Evolutionary conservation across 2,329 filamentous ascomycete genomes (phyloP).

Genomic region (Xylariomycetidae sp.): DNA sequence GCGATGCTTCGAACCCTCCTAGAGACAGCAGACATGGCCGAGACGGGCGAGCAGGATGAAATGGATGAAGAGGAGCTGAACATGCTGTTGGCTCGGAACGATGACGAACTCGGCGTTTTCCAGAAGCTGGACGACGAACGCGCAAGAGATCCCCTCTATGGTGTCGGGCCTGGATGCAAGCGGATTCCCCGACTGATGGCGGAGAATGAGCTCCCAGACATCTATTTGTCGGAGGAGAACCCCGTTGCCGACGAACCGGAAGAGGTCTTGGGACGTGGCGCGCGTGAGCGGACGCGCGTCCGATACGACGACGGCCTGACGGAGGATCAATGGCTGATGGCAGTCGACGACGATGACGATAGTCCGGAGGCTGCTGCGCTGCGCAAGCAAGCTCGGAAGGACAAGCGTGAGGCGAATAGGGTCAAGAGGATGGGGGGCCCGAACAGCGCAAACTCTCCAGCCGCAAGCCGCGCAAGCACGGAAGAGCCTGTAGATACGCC

Average conservation of each 20-base stretch:
- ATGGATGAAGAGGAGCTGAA: conserved; percentile 99
- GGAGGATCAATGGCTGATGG: conserved; percentile 98
- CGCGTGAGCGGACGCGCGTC: conserved; percentile 88
- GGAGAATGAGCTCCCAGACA: conserved; percentile 85
- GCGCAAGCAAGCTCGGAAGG: conserved; percentile 79
- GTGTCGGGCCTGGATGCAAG: conserved; percentile 56
- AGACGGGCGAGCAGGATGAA: conserved; percentile 75
- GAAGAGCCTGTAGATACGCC: conserved; percentile 72
- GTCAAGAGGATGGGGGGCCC: conserved; percentile 45
- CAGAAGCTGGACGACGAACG: conserved; percentile 78
- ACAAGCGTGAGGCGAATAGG: conserved; percentile 72
- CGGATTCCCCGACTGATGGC: conserved; percentile 72
- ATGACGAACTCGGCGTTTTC: conserved; percentile 72
- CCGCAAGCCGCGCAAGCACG: conserved; percentile 73
- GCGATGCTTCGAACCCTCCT: conserved; percentile 91
- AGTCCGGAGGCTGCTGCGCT: conserved; percentile 87
- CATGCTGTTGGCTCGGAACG: conserved; percentile 82
- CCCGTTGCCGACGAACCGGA: conserved; percentile 73
- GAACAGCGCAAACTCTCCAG: conserved; percentile 62
- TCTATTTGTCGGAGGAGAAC: conserved; percentile 84
- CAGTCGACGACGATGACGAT: conserved; percentile 95
- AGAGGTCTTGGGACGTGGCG: conserved; percentile 77
- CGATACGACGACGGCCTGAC: conserved; percentile 96
- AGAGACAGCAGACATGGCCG: conserved; percentile 70
- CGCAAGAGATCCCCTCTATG: conserved; percentile 60